Base-by-base conservation (phyloP, 2,329 filamentous ascomycete genomes). In the Claviceps sp. region DNA sequence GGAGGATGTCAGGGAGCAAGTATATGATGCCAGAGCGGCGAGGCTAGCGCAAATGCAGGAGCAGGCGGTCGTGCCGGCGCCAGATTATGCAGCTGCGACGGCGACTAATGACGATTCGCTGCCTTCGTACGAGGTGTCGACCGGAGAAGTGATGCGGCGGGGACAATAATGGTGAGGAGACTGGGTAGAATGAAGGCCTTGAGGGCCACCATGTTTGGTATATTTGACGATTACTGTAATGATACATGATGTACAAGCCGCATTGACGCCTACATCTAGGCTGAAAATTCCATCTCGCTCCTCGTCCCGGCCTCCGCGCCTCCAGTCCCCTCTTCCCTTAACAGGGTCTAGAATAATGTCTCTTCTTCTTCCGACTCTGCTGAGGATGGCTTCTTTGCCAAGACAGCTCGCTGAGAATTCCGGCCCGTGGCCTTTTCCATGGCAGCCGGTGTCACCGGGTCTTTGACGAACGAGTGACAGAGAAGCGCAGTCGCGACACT, bases 401-500 rank as follows among this genome's bases (percentile, higher is more conserved):
- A 2, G 7, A 45, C 42, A n/a, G 42, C 42, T 20, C 2, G 34
- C 34, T 34, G 20, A 6, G 34, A 30, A 16, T 0, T 14, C 9
- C 4, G 14, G 13, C 9, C 30, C 42, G 20, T 5, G n/a, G 44
- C 18, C 30, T 38, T 24, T 16, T 34, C 30, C 4, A 2, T 6
- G 22, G n/a, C 41, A 49, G 47, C 43, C 11, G 18, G 24, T 26
- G 11, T 20, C 18, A 41, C 30, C 14, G 49, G 18, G 38, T 53
- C 65, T 60, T 69, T 76, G 60, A 87, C 63, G 61, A 93, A 88
- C 0, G 83, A 73, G 56, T 83, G 77, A 55, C 83, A 84, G 49
- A 97, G 69, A 48, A 97, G 70, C 1, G 81, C 89, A 6, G 87
- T 81, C 1, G 93, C 91, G 20, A 95, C 90, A 62, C 87, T 89